phyloP scores from a whole-genome alignment of 352 stramenopile species.

The Phytophthora litchii region DNA sequence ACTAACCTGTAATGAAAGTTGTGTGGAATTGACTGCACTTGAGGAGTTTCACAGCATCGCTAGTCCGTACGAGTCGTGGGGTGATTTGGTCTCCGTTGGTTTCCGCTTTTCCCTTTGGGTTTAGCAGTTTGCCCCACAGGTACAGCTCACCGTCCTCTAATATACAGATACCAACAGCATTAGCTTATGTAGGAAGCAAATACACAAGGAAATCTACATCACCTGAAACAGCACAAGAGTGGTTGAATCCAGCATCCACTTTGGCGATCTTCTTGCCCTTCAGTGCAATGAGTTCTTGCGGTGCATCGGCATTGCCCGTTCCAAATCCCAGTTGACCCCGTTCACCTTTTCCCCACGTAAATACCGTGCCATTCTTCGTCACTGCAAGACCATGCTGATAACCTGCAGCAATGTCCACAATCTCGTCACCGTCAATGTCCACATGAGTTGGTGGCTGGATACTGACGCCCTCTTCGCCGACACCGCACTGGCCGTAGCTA shows the following conservation, averaged over 20 bases:
- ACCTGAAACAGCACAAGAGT: conserved; percentile 70
- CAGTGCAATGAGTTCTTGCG: conserved; percentile 80
- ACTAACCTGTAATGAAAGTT: conserved; percentile 75
- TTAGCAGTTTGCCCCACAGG: conserved; percentile 86
- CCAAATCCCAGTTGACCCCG: conserved; percentile 83
- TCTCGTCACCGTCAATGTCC: conserved; percentile 66
- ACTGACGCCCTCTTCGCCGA: conserved; percentile 64
- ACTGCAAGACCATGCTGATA: conserved; percentile 83
- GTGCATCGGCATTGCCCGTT: conserved; percentile 69
- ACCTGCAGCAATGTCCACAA: conserved; percentile 73
- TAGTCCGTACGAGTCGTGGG: conserved; percentile 73
- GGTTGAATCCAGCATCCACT: conserved; percentile 86
- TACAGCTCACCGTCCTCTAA: conserved; percentile 79
- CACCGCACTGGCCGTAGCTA: conserved; percentile 80
- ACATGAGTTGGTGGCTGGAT: conserved; percentile 61
- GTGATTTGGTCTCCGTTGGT: conserved; percentile 74
- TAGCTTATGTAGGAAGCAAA: conserved; percentile 1
- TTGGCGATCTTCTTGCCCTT: conserved; percentile 66
- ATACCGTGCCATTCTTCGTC: conserved; percentile 71
- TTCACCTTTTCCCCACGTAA: conserved; percentile 86
- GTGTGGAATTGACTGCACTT: conserved; percentile 88
- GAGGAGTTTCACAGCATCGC: conserved; percentile 65
- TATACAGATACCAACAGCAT: conserved; percentile 6
- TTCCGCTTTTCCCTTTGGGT: conserved; percentile 65
- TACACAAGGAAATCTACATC: background rate